A percentile compares a stretch with the other conserved stretches of the same genome.
phyloP scores from a whole-genome alignment of 1,284 basidiomycete genomes.

The Austroboletus olivaceoglutinosus region DNA sequence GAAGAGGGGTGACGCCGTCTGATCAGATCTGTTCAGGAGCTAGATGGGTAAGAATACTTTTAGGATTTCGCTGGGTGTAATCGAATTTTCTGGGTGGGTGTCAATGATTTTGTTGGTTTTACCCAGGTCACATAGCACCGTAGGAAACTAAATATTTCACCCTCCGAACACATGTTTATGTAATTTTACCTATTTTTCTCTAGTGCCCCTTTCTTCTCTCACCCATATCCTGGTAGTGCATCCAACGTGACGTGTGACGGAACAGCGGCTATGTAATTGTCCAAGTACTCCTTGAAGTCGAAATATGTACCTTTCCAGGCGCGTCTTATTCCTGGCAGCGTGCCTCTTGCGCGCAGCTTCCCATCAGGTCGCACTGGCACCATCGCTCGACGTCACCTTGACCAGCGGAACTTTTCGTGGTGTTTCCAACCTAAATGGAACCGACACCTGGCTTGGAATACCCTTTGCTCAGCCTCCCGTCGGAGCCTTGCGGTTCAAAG shows the following conservation, averaged over 20 bases:
- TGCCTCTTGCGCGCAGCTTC: slow-evolving; percentile 1
- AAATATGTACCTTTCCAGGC: background rate
- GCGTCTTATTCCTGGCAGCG: background rate
- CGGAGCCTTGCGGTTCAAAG: slow-evolving; percentile 54
- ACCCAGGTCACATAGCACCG: slow-evolving; percentile 22
- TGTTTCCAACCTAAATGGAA: slow-evolving; percentile 38
- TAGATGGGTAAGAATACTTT: slow-evolving; percentile 19
- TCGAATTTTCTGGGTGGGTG: slow-evolving; percentile 34
- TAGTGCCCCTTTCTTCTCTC: background rate
- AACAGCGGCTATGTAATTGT: too few relatives aligned
- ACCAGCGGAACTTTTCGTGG: slow-evolving; percentile 50
- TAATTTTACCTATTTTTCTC: slow-evolving; percentile 12
- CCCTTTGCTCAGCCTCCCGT: slow-evolving; percentile 64
- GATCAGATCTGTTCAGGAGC: slow-evolving; percentile 28
- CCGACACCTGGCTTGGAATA: slow-evolving; percentile 60
- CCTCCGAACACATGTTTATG: slow-evolving; percentile 22
- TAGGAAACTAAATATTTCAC: slow-evolving; percentile 31
- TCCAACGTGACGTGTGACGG: background rate
- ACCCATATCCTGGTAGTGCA: background rate
- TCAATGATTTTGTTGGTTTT: slow-evolving; percentile 31
- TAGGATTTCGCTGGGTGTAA: slow-evolving; percentile 33
- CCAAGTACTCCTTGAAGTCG: background rate
- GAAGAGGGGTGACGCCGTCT: slow-evolving; percentile 8
- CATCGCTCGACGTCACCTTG: slow-evolving; percentile 24
- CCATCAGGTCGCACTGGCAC: background rate